Evolutionary conservation across 805 yeast genomes (phyloP).

Genomic region (Saturnispora kantuleensis): DNA sequence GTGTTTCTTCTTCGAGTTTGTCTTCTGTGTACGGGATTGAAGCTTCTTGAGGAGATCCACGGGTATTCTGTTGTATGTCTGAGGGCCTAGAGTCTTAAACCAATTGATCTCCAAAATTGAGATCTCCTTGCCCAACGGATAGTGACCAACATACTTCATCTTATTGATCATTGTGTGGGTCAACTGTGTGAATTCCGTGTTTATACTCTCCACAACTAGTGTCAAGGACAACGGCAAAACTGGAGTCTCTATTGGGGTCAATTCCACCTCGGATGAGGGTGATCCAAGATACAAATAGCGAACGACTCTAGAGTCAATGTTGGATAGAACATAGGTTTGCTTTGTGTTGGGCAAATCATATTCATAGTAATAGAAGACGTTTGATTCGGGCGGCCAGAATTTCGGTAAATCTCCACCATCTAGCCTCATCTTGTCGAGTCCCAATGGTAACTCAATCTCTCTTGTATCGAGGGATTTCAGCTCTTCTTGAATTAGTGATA

Average conservation of each 20-base stretch:
- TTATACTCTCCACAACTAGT: constrained; percentile 52
- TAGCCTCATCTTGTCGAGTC: too few species aligned
- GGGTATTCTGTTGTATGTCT: constrained; percentile 31
- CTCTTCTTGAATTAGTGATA: constrained; percentile 35
- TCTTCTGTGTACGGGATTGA: constrained; percentile 42
- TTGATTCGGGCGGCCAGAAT: constrained; percentile 25
- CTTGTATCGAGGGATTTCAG: constrained; percentile 29
- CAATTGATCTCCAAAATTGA: constrained; percentile 84
- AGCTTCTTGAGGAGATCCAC: constrained; percentile 45
- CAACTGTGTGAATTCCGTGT: constrained; percentile 43
- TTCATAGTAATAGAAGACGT: constrained; percentile 67
- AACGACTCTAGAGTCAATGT: constrained; percentile 64
- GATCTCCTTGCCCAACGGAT: constrained; percentile 77
- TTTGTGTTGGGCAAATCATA: constrained; percentile 47
- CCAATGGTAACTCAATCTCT: too few species aligned
- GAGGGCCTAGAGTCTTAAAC: constrained; percentile 25
- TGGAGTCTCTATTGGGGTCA: constrained; percentile 16
- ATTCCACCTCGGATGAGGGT: constrained; percentile 1
- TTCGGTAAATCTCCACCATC: constrained; percentile 1
- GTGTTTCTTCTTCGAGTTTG: constrained; percentile 37
- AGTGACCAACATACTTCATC: constrained; percentile 66
- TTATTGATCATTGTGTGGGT: constrained; percentile 49
- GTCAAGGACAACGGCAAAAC: constrained; percentile 58
- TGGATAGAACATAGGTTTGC: constrained; percentile 59
- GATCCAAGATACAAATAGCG: constrained; percentile 4